These are phyloP conservation scores for Ilyonectria sp. DNA, from an alignment of 2,329 filamentous ascomycete species.

Conservation along the genomic window DNA sequence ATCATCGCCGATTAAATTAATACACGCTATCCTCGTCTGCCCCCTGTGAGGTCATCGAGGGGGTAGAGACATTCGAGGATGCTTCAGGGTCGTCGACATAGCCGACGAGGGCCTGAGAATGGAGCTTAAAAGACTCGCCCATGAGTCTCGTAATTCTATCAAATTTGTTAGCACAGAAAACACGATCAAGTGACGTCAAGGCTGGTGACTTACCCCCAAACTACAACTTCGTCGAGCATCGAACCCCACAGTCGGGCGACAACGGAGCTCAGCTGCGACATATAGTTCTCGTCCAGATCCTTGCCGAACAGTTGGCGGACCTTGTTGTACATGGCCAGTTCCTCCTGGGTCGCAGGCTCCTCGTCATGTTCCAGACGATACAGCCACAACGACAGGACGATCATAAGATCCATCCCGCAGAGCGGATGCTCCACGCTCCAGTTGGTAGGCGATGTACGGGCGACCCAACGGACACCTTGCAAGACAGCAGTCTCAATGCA, in stretches of 20 bases:
- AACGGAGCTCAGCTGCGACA: constrained; percentile 90
- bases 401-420: constrained; percentile 96
- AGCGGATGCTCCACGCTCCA: constrained; percentile 99
- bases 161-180: constrained; percentile 37
- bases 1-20: constrained; percentile 66
- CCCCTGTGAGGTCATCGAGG: constrained; percentile 80
- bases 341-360: constrained; percentile 87
- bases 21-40: constrained; percentile 81
- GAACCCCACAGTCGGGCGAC: constrained; percentile 97
- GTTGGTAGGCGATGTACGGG: constrained; percentile 96
- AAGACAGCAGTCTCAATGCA: constrained; percentile 96
- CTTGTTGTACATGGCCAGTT: constrained; percentile 92
- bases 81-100: constrained; percentile 89
- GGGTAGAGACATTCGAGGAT: constrained; percentile 78
- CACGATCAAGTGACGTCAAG: neutral
- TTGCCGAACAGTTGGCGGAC: constrained; percentile 92
- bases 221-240: constrained; percentile 98
- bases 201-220: constrained; percentile 89
- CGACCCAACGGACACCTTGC: constrained; percentile 97
- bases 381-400: constrained; percentile 97
- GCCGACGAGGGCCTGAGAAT: constrained; percentile 93
- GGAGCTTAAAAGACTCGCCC: constrained; percentile 97
- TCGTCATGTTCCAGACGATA: constrained; percentile 99
- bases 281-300: constrained; percentile 86
- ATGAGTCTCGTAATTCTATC: constrained; percentile 90